Conservation (phyloP, 331 rosid species). For the Spiraea crenata region DNA sequence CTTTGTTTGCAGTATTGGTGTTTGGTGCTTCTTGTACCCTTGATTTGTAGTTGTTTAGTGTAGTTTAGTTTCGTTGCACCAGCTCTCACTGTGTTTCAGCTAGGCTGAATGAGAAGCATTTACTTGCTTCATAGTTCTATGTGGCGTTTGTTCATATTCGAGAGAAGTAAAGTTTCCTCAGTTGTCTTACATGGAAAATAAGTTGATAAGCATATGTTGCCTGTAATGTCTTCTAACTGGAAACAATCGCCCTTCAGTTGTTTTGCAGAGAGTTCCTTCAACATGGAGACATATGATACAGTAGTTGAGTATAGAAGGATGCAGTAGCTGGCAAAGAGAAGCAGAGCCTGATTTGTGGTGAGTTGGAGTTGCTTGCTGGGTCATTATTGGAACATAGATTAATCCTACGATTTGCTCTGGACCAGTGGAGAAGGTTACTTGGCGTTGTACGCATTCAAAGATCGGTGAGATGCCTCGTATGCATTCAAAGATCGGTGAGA, state of each 20-base stretch:
- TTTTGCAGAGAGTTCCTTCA: constrained; percentile 47
- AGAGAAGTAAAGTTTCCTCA: neutral
- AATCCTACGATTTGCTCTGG: neutral
- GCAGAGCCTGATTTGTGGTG: neutral
- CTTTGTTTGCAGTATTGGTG: neutral
- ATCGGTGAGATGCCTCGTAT: neutral
- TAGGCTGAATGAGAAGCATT: neutral
- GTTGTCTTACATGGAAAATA: neutral
- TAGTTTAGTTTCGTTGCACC: neutral
- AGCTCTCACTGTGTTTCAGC: neutral
- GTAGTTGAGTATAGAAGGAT: constrained; percentile 39
- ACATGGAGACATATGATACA: constrained; percentile 56
- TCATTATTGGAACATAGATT: neutral
- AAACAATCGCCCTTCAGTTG: constrained; percentile 33
- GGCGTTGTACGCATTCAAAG: neutral
- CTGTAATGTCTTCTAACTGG: neutral
- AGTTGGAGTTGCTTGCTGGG: neutral
- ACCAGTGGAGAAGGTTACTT: neutral
- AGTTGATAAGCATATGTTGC: no score
- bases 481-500: neutral
- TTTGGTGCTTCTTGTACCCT: neutral
- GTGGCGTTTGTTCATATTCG: neutral
- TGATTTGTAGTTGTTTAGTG: neutral
- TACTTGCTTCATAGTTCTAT: neutral
- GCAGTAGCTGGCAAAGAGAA: constrained; percentile 11